Evolutionary conservation across 345 rosid species (phyloP), one percentile per base, ranked within the genome.

Genomic region (Mangifera indica): DNA sequence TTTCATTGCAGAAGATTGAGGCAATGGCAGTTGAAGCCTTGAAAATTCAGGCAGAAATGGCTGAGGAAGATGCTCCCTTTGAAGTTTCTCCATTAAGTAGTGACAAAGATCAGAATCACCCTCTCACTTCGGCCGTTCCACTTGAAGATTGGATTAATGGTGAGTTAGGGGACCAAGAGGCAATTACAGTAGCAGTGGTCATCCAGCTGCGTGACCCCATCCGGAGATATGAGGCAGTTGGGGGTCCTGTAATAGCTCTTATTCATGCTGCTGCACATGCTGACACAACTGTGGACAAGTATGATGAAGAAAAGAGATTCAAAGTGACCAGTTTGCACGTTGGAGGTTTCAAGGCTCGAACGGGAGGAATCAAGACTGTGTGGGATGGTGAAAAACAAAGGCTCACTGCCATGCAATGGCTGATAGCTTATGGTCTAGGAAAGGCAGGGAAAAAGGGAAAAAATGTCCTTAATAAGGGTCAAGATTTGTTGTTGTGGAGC

Each of bases 361-460:
- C 80, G 3, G 82, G 45, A 54, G 85, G 81, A 71, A 89, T 77
- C 71, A 86, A 80, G 81, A 83, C 73, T 64, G 62, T 76, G 56
- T 79, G 82, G 88, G 93, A 90, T 57, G 70, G 82, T 1, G 97
- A 94, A 83, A 87, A 68, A 84, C 92, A 83, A 72, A 81, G 87
- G 83, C 79, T 94, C 60, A 94, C 97, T 3, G 97, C 97, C 3
- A 87, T 81, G 82, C 98, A 94, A 42, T 94, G 97, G 97, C 79
- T 90, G 74, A 86, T 92, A 25, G 93, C 84, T 44, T 79, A 79
- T 58, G 98, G 95, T 53, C 76, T 88, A 37, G 89, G 88, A 49
- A 93, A 90, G 80, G 80, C 84, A n/a, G 84, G 87, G 63, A 89
- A 79, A 71, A 90, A 73, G 63, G 84, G 81, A 56, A 91, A 87